These are phyloP conservation scores for Diophrys sp. DNA, from an alignment of 73 alveolate genomes.

Conservation along the genomic window DNA sequence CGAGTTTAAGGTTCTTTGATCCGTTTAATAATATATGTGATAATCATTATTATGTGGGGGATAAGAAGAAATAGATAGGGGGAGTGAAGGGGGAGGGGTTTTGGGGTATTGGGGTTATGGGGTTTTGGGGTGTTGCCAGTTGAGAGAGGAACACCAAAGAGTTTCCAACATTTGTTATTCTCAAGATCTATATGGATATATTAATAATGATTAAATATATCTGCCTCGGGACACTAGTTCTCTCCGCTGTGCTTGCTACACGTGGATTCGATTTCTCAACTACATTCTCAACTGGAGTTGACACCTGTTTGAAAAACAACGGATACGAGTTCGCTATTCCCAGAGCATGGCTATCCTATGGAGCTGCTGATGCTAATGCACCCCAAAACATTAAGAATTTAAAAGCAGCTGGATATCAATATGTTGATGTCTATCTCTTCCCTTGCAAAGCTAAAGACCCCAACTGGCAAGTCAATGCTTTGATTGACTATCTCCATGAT, in stretches of 20 bases:
- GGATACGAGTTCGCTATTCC: constrained; percentile 67
- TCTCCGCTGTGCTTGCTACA: neutral
- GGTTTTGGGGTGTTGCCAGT: no score
- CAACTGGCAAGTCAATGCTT: constrained; percentile 34
- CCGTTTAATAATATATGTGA: no score
- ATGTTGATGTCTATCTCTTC: constrained; percentile 76
- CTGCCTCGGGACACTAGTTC: no score
- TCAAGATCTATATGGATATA: no score
- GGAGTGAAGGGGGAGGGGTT: no score
- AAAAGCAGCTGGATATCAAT: constrained; percentile 66
- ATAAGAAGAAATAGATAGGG: no score
- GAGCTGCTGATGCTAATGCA: constrained; percentile 68
- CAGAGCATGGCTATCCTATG: constrained; percentile 70
- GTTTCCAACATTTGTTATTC: no score
- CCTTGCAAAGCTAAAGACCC: constrained; percentile 70
- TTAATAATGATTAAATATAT: no score
- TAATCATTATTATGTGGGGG: no score
- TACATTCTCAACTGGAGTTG: neutral
- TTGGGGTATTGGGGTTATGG: no score
- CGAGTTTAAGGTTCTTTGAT: no score
- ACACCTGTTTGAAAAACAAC: constrained; percentile 37
- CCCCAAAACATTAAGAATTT: constrained; percentile 54
- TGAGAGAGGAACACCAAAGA: no score
- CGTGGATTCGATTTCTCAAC: neutral
- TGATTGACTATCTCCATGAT: constrained; percentile 35